Conservation (phyloP, 257 asterid species). For the Rubia yunnanensis region DNA sequence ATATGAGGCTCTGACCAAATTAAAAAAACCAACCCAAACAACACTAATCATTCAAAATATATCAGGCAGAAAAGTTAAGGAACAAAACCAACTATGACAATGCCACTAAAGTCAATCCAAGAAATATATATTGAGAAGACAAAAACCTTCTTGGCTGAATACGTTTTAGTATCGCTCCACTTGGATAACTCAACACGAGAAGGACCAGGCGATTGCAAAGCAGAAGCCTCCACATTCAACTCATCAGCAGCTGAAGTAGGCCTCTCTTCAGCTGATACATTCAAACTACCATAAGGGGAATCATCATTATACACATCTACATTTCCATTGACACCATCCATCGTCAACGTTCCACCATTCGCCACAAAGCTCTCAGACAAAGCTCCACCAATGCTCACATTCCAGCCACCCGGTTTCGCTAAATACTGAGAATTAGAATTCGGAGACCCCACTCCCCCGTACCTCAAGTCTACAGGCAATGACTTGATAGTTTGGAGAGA, state of each 20-base stretch:
- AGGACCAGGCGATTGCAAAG: conserved; percentile 25
- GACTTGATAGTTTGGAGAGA: conserved; percentile 59
- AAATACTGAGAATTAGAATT: conserved; percentile 18
- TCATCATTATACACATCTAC: conserved; percentile 46
- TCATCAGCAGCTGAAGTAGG: conserved; percentile 45
- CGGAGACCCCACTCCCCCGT: conserved; percentile 35
- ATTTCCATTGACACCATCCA: conserved; percentile 23
- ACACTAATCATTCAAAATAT: not conserved
- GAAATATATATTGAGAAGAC: conserved; percentile 1
- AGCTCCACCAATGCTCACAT: conserved; percentile 16
- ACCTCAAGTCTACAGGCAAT: conserved; percentile 58
- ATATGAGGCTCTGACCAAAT: not conserved
- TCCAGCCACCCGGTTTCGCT: conserved; percentile 15
- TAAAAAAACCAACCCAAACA: not conserved
- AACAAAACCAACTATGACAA: not conserved
- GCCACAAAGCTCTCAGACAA: conserved; percentile 31
- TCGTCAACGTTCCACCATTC: conserved; percentile 25
- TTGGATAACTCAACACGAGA: conserved; percentile 38
- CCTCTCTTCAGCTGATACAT: conserved; percentile 33
- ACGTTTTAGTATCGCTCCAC: conserved; percentile 81
- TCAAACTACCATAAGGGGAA: conserved; percentile 64
- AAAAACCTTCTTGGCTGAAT: conserved; percentile 62
- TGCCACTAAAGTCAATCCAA: not conserved
- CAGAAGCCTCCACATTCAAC: conserved; percentile 26
- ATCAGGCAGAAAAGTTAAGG: not conserved